Conservation (phyloP, 345 rosid genomes). For the Arabidopsis thaliana region DNA sequence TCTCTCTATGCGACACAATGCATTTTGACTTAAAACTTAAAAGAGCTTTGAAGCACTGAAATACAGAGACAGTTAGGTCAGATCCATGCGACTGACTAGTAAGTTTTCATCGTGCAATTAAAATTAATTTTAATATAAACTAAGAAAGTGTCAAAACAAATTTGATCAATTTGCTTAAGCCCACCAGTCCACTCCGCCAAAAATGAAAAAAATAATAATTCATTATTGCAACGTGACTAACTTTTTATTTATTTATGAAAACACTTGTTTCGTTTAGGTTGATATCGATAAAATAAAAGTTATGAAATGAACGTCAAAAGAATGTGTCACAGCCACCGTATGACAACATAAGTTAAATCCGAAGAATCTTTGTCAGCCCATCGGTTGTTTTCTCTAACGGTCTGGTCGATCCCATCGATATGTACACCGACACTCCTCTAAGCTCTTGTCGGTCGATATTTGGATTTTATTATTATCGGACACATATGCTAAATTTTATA, state of each 20-base stretch:
- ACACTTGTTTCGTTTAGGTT: slow-evolving; percentile 24
- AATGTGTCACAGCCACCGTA: slow-evolving; percentile 24
- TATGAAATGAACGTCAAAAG: slow-evolving; percentile 5
- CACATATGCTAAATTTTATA: slow-evolving; percentile 2
- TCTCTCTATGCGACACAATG: slow-evolving; percentile 30
- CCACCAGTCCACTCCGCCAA: slow-evolving; percentile 9
- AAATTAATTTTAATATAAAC: slow-evolving; percentile 9
- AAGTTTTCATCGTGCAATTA: slow-evolving; percentile 7
- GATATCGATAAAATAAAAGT: slow-evolving; percentile 2
- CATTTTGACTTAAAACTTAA: slow-evolving; percentile 40
- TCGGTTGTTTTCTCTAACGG: slow-evolving; percentile 18
- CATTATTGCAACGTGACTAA: slow-evolving; percentile 8
- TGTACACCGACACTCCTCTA: slow-evolving; percentile 18
- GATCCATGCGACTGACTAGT: slow-evolving; percentile 33
- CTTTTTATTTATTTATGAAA: not conserved
- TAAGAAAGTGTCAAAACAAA: slow-evolving; percentile 28
- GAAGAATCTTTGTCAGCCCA: slow-evolving; percentile 38
- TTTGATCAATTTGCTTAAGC: slow-evolving; percentile 39
- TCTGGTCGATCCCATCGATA: slow-evolving; percentile 23
- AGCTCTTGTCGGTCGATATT: slow-evolving; percentile 22
- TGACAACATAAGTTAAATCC: slow-evolving; percentile 32
- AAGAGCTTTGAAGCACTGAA: slow-evolving; percentile 34
- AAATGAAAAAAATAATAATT: not conserved
- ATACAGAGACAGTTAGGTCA: slow-evolving; percentile 40
- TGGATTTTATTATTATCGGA: not conserved